A percentile compares a stretch with the other conserved stretches of the same genome.
These are phyloP conservation scores for Leishmania martiniquensis DNA, from an alignment of 208 protist genomes.

Conservation along the genomic window DNA sequence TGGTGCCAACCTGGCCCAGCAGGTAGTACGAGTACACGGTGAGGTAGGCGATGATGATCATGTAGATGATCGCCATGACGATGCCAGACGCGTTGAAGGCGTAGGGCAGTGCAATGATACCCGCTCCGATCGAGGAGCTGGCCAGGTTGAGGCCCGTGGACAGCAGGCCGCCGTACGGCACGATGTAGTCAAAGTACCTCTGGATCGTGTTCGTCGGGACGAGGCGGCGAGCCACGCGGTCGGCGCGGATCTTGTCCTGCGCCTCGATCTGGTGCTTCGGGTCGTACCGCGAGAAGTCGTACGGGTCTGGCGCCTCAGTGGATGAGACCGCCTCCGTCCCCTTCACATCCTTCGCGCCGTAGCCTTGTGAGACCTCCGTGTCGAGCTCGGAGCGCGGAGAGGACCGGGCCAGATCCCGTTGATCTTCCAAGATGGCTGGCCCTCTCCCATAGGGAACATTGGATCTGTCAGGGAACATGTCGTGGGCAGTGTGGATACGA, in stretches of 20 bases:
- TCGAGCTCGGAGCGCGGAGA: not conserved
- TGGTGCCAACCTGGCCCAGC: conserved; percentile 38
- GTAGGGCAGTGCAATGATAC: conserved; percentile 57
- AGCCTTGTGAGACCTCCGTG: not conserved
- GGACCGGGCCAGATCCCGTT: not conserved
- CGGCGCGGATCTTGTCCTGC: conserved; percentile 16
- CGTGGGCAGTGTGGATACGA: too few relatives aligned
- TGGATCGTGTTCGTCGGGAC: conserved; percentile 32
- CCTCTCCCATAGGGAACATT: not conserved
- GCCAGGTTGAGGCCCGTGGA: conserved; percentile 56
- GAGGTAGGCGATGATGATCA: conserved; percentile 35
- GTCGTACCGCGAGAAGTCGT: conserved; percentile 30
- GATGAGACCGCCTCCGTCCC: conserved; percentile 11
- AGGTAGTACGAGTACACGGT: conserved; percentile 67
- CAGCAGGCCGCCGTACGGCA: conserved; percentile 59
- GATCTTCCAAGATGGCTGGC: too few relatives aligned
- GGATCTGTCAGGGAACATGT: too few relatives aligned
- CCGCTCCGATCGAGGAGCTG: conserved; percentile 52
- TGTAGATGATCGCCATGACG: conserved; percentile 42
- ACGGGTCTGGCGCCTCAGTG: conserved; percentile 8
- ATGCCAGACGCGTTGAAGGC: conserved; percentile 57
- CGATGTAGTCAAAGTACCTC: conserved; percentile 44
- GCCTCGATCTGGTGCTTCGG: conserved; percentile 11
- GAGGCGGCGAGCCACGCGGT: conserved; percentile 31
- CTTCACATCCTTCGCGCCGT: conserved; percentile 1